Conservation (phyloP, 805 yeast species). For the Ogataea dorogensis region DNA sequence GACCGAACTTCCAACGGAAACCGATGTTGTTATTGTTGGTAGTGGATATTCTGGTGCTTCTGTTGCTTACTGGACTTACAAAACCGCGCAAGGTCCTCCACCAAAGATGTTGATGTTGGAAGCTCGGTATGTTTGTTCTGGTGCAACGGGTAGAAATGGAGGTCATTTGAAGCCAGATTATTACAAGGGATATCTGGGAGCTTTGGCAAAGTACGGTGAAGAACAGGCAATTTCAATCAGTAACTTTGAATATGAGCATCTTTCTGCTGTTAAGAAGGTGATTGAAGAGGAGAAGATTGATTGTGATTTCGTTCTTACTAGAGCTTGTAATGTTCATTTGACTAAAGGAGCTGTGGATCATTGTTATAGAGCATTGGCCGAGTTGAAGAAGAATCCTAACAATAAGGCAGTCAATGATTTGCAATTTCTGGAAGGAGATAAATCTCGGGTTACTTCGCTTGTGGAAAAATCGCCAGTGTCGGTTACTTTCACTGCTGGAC, state of each 20-base stretch:
- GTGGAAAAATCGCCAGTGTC: conserved; percentile 32
- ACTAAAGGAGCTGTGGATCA: conserved; percentile 12
- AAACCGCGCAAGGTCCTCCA: conserved; percentile 30
- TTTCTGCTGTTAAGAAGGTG: conserved; percentile 33
- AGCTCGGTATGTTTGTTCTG: conserved; percentile 36
- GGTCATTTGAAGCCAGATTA: conserved; percentile 49
- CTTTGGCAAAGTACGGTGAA: too few species aligned
- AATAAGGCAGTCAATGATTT: conserved; percentile 31
- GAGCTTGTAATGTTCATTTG: conserved; percentile 30
- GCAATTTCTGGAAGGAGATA: conserved; percentile 35
- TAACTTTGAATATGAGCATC: conserved; percentile 38
- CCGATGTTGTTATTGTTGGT: conserved; percentile 43
- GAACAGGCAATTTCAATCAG: conserved; percentile 37
- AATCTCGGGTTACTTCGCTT: conserved; percentile 31
- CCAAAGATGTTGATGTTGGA: conserved; percentile 14
- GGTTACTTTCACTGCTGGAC: conserved; percentile 41
- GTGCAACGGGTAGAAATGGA: conserved; percentile 48
- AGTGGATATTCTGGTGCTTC: conserved; percentile 47
- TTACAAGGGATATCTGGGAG: too few species aligned
- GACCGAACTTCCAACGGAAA: conserved; percentile 33
- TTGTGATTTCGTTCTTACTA: conserved; percentile 34
- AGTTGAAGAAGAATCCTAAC: conserved; percentile 29
- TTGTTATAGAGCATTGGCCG: conserved; percentile 15
- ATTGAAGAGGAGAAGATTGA: conserved; percentile 34
- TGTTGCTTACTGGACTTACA: conserved; percentile 36